A percentile compares a stretch with the other conserved stretches of the same genome.
These are phyloP conservation scores for Calamus simplicifolius DNA, from an alignment of 176 grass and related monocot genomes.

Conservation along the genomic window DNA sequence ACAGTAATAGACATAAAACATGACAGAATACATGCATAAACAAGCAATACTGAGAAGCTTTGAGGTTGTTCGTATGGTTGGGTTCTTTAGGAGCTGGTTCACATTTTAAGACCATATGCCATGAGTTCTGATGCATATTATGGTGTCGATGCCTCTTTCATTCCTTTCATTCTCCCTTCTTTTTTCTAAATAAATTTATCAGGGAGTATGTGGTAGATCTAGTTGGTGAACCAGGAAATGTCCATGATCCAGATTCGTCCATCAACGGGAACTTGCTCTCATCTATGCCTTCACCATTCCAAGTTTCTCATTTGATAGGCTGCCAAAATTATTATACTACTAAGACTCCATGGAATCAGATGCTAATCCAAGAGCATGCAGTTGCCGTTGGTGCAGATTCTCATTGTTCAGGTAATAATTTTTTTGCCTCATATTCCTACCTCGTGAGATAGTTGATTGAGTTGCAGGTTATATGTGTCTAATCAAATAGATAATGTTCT, in stretches of 20 bases:
- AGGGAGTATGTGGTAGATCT: conserved; percentile 90
- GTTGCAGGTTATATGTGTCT: too few relatives aligned
- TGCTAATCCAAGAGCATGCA: conserved; percentile 19
- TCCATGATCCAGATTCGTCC: conserved; percentile 66
- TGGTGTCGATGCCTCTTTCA: too few relatives aligned
- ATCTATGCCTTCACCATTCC: conserved; percentile 72
- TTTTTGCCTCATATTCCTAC: too few relatives aligned
- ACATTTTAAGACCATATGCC: too few relatives aligned
- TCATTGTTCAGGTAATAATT: conserved; percentile 26
- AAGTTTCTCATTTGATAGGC: conserved; percentile 29
- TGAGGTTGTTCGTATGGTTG: too few relatives aligned
- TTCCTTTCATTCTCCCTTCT: background rate
- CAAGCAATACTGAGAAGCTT: too few relatives aligned
- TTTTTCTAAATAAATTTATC: background rate
- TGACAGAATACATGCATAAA: too few relatives aligned
- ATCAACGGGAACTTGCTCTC: conserved; percentile 73
- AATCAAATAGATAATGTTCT: too few relatives aligned
- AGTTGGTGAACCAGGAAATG: conserved; percentile 54
- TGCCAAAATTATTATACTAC: conserved; percentile 29
- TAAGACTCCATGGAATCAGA: conserved; percentile 23
- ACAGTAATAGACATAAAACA: too few relatives aligned
- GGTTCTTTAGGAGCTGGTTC: too few relatives aligned
- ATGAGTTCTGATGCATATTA: too few relatives aligned
- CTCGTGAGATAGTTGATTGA: too few relatives aligned
- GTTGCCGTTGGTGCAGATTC: conserved; percentile 22